Conservation (phyloP, 306 rosid genomes). For the Prinsepia uniflora region DNA sequence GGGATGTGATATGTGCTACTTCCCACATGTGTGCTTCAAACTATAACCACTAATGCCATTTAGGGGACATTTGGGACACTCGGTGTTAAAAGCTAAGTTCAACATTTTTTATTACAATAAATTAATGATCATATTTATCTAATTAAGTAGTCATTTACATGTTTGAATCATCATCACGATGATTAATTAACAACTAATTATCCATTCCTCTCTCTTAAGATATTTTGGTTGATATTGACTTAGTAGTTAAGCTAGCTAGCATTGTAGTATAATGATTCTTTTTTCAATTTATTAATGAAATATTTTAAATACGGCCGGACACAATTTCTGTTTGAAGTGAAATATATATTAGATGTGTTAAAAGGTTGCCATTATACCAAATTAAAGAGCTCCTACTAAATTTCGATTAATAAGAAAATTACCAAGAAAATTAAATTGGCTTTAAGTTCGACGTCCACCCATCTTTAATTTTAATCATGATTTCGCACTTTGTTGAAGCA, state of each 20-base stretch:
- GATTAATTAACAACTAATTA: neutral
- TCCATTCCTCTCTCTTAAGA: neutral
- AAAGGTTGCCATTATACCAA: no score
- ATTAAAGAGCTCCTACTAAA: no score
- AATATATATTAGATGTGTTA: no score
- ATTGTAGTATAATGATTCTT: neutral
- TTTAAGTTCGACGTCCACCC: no score
- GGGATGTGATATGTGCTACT: conserved; percentile 34
- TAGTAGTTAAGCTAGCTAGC: no score
- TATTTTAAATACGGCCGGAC: no score
- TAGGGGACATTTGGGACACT: conserved; percentile 38
- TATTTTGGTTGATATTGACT: no score
- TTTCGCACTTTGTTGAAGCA: no score
- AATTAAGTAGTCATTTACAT: neutral
- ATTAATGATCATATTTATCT: neutral
- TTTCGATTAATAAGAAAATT: no score
- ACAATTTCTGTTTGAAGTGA: no score
- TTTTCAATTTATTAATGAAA: neutral
- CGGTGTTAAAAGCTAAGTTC: conserved; percentile 3
- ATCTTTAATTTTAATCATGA: no score
- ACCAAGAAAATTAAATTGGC: no score
- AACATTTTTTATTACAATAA: neutral
- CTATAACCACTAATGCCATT: conserved; percentile 27
- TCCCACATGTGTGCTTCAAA: neutral
- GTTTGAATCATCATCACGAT: neutral